phyloP scores from a whole-genome alignment of 345 rosid genomes.

The Syzygium jambos region DNA sequence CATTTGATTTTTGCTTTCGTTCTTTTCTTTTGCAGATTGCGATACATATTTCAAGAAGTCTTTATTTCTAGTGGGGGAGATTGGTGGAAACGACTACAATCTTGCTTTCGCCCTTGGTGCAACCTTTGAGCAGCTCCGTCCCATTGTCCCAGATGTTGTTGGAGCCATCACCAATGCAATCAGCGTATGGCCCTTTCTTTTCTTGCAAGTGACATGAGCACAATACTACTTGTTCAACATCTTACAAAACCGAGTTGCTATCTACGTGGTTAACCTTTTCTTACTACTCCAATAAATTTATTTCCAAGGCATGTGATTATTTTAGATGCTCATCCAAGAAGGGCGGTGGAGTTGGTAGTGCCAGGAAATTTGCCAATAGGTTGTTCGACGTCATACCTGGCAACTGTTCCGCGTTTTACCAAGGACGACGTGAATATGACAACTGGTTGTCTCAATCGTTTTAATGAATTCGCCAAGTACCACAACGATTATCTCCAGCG shows the following conservation, averaged over 20 bases:
- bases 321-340: background rate
- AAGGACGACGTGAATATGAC: background rate
- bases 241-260: background rate
- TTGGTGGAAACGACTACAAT: constrained; percentile 73
- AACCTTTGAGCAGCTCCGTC: constrained; percentile 17
- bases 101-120: constrained; percentile 33
- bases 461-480: background rate
- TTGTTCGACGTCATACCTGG: background rate
- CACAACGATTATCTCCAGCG: background rate
- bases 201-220: background rate
- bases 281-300: background rate
- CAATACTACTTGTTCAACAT: background rate
- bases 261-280: background rate
- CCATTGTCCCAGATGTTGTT: constrained; percentile 41
- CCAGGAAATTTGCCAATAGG: background rate
- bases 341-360: background rate
- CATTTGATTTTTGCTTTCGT: background rate
- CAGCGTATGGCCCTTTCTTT: background rate
- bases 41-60: constrained; percentile 40
- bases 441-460: background rate
- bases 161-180: constrained; percentile 27
- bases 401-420: background rate
- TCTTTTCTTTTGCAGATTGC: constrained; percentile 25
- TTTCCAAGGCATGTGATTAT: background rate
- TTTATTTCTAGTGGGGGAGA: constrained; percentile 62